These are phyloP conservation scores for Aschersonia sp. DNA, from an alignment of 2,329 filamentous ascomycete genomes.

Conservation along the genomic window DNA sequence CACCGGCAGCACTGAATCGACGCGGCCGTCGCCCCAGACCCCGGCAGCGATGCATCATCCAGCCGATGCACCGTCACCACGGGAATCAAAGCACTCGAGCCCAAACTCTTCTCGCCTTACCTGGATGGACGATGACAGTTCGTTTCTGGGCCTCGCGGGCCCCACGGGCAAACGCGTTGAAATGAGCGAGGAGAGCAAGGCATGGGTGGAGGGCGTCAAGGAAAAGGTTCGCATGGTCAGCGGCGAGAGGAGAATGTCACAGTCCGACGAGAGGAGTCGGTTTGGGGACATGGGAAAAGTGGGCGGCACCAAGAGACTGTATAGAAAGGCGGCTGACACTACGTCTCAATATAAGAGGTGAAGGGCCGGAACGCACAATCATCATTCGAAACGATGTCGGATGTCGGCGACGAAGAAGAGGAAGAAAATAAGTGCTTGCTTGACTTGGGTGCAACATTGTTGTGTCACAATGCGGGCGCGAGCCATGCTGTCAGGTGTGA, in stretches of 20 bases:
- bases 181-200: slow-evolving; percentile 58
- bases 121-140: slow-evolving; percentile 45
- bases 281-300: slow-evolving; percentile 61
- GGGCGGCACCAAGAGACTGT: slow-evolving; percentile 59
- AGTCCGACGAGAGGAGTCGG: slow-evolving; percentile 17
- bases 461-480: too few relatives aligned
- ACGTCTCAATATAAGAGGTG: background rate
- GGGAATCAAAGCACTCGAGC: slow-evolving; percentile 29
- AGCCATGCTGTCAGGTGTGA: too few relatives aligned
- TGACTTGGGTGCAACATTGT: too few relatives aligned
- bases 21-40: slow-evolving; percentile 24
- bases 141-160: slow-evolving; percentile 53
- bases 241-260: slow-evolving; percentile 31
- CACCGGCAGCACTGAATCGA: slow-evolving; percentile 15
- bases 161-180: slow-evolving; percentile 49
- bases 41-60: slow-evolving; percentile 20
- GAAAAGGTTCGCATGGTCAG: slow-evolving; percentile 62
- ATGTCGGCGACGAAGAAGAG: too few relatives aligned
- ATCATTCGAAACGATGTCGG: too few relatives aligned
- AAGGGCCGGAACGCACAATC: background rate
- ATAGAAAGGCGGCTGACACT: slow-evolving; percentile 29
- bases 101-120: slow-evolving; percentile 35
- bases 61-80: slow-evolving; percentile 28
- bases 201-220: slow-evolving; percentile 75
- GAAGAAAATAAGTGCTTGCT: too few relatives aligned